Conservation (phyloP, 169 alveolate genomes). For the Plasmodium adleri region DNA sequence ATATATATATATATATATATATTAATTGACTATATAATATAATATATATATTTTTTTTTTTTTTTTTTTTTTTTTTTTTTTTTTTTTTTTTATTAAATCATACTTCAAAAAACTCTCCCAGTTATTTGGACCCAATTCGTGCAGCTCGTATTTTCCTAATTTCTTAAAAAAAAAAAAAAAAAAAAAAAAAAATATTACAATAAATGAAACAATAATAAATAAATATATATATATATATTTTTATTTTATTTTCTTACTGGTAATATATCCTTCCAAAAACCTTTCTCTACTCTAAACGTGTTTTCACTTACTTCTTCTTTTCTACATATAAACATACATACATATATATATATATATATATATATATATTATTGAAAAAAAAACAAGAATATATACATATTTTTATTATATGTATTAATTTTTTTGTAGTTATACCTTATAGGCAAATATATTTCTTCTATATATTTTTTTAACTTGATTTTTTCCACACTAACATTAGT, state of each 20-base stretch:
- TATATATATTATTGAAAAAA: background rate
- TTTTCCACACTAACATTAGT: slow-evolving; percentile 54
- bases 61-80: slow-evolving; percentile 1
- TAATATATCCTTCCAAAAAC: slow-evolving; percentile 64
- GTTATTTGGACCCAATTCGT: slow-evolving; percentile 63
- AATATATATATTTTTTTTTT: no score
- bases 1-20: no score
- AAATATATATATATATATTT: background rate
- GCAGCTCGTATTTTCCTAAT: slow-evolving; percentile 65
- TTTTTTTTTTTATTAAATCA: slow-evolving; percentile 5
- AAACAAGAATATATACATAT: background rate
- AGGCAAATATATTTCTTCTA: slow-evolving; percentile 75
- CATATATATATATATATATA: slow-evolving; percentile 19
- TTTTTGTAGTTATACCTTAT: slow-evolving; percentile 16
- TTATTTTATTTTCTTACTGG: slow-evolving; percentile 21
- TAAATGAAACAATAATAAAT: background rate
- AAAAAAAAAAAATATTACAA: background rate
- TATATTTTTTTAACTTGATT: slow-evolving; percentile 65
- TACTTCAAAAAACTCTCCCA: slow-evolving; percentile 72
- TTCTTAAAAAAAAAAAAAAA: slow-evolving; percentile 29
- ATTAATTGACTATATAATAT: background rate
- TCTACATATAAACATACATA: background rate
- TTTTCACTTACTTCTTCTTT: slow-evolving; percentile 70
- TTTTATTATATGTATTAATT: background rate
- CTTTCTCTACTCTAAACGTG: slow-evolving; percentile 58